These are phyloP conservation scores for Venturia nashicola DNA, from an alignment of 2,329 filamentous ascomycete species.

Conservation along the genomic window DNA sequence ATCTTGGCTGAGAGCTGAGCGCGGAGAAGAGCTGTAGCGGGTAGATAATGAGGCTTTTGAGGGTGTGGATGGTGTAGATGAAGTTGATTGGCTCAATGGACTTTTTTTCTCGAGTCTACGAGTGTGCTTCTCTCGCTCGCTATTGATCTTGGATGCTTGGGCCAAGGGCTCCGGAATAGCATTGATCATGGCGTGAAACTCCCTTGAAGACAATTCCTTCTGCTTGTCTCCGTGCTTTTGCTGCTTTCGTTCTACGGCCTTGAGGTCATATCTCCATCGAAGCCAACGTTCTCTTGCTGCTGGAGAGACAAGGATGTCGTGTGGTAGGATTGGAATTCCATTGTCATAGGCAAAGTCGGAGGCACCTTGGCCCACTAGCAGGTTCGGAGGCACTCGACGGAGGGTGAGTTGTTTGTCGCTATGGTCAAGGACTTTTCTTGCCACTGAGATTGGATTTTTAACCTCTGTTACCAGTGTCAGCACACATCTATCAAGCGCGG, in stretches of 20 bases:
- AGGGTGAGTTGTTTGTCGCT: conserved; percentile 69
- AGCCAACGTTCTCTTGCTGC: conserved; percentile 67
- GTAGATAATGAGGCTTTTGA: not conserved
- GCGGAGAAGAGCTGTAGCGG: not conserved
- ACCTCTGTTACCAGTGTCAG: conserved; percentile 48
- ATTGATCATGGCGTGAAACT: not conserved
- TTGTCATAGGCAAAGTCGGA: conserved; percentile 74
- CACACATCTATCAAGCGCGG: not conserved
- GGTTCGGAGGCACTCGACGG: conserved; percentile 80
- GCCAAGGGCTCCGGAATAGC: not conserved
- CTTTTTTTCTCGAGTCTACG: conserved; percentile 5
- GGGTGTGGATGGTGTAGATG: not conserved
- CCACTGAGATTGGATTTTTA: conserved; percentile 82
- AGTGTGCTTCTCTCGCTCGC: conserved; percentile 2
- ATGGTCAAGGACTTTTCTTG: conserved; percentile 68
- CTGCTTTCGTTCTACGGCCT: conserved; percentile 38
- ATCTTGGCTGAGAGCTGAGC: not conserved
- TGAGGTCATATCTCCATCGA: conserved; percentile 63
- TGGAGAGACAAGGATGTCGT: conserved; percentile 68
- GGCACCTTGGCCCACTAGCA: conserved; percentile 77
- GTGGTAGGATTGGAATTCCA: conserved; percentile 59
- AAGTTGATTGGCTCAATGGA: not conserved
- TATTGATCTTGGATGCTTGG: not conserved
- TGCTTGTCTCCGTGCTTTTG: conserved; percentile 23
- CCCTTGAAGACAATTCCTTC: conserved; percentile 14